Evolutionary conservation across 1,139 yeast species (phyloP).

Genomic region (Suhomyces yuchorum): DNA sequence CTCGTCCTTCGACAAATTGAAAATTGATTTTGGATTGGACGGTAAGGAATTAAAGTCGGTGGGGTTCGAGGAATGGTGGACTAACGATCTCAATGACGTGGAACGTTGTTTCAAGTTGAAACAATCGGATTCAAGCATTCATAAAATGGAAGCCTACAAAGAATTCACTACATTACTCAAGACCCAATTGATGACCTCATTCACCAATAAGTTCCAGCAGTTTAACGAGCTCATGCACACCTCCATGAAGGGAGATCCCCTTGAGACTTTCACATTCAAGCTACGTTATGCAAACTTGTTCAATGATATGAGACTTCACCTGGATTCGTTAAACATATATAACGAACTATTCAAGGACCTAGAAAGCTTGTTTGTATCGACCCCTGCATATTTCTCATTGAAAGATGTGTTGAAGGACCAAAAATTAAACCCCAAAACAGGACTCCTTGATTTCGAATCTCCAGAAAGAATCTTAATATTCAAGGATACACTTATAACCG

Average conservation of each 20-base stretch:
- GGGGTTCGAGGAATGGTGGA: conserved; percentile 16
- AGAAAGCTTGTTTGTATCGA: conserved; percentile 23
- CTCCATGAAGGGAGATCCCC: conserved; percentile 29
- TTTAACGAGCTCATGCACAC: conserved; percentile 36
- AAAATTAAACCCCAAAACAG: neutral
- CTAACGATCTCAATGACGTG: conserved; percentile 12
- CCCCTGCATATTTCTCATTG: conserved; percentile 21
- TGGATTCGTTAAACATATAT: conserved; percentile 57
- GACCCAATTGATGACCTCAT: conserved; percentile 55
- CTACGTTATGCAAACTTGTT: conserved; percentile 32
- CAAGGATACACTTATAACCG: conserved; percentile 19
- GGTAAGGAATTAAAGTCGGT: conserved; percentile 37
- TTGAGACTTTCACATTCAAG: conserved; percentile 19
- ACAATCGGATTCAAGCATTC: conserved; percentile 34
- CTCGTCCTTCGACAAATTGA: conserved; percentile 65
- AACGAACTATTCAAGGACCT: conserved; percentile 38
- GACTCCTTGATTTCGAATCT: conserved; percentile 22
- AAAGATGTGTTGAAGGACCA: neutral
- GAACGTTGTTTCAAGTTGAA: conserved; percentile 46
- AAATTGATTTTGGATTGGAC: conserved; percentile 59
- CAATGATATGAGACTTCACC: conserved; percentile 54
- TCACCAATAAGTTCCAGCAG: conserved; percentile 49
- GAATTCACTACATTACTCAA: conserved; percentile 50
- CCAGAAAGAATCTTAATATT: conserved; percentile 19
- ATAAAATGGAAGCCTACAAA: conserved; percentile 52